Conservation (phyloP, 202 grass and related monocot species). For the Bolboschoenoplectus hybrid region DNA sequence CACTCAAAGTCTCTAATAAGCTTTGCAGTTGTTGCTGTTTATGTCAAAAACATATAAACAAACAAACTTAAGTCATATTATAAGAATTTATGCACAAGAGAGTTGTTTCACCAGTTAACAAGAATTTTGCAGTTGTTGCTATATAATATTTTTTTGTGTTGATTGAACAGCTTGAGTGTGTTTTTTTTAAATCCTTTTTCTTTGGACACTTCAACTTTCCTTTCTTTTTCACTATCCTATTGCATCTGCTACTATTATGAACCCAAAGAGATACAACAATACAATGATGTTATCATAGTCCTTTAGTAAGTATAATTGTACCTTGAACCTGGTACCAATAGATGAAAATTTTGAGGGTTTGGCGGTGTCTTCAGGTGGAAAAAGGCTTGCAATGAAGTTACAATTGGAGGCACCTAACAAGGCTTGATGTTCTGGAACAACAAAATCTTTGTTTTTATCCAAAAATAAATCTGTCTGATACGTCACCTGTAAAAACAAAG, state of each 20-base stretch:
- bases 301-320: conserved; percentile 36
- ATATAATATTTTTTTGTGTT: conserved; percentile 28
- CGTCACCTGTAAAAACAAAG: conserved; percentile 64
- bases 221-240: not conserved
- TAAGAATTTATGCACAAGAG: conserved; percentile 31
- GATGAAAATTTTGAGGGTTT: conserved; percentile 97
- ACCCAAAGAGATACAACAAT: not conserved
- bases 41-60: conserved; percentile 42
- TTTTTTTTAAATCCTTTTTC: conserved; percentile 6
- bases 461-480: conserved; percentile 95
- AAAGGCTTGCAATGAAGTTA: conserved; percentile 87
- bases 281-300: conserved; percentile 2
- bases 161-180: conserved; percentile 23
- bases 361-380: conserved; percentile 85
- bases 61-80: conserved; percentile 28
- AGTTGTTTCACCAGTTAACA: conserved; percentile 12
- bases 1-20: conserved; percentile 86
- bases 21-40: conserved; percentile 95
- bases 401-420: conserved; percentile 85
- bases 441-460: conserved; percentile 99
- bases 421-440: conserved; percentile 92
- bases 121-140: not conserved
- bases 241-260: not conserved
- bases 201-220: not conserved
- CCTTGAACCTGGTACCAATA: conserved; percentile 92